A percentile compares a stretch with the other conserved stretches of the same genome.
Evolutionary conservation across 2,329 filamentous ascomycete species (phyloP).

Genomic region (Colletotrichum sublineola): DNA sequence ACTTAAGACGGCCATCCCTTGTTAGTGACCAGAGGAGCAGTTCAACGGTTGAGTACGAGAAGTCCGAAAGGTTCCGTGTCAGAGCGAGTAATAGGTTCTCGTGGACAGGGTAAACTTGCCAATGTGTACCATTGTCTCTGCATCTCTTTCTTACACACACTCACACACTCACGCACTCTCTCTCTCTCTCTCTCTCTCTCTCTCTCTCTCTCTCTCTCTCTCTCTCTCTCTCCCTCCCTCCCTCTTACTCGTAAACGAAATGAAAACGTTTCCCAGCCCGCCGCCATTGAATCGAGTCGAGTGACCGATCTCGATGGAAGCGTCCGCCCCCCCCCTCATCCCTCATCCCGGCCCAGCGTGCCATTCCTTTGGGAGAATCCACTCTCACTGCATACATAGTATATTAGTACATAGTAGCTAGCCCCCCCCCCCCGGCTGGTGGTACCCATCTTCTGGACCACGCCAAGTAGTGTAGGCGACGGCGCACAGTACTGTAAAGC

Average conservation of each 20-base stretch:
- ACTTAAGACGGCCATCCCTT: neutral
- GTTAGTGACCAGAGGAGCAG: neutral
- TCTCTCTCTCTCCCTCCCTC: neutral
- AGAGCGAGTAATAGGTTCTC: neutral
- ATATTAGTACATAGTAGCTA: neutral
- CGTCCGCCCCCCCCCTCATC: neutral
- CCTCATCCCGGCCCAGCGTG: conserved; percentile 35
- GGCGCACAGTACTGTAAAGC: neutral
- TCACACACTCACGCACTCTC: neutral
- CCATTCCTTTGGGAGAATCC: conserved; percentile 40
- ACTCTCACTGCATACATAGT: neutral
- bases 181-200: neutral
- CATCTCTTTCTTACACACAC: neutral
- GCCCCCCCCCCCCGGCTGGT: conserved; percentile 11
- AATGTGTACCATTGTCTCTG: neutral
- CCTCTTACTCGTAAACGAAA: neutral
- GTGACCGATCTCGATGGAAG: neutral
- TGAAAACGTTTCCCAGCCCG: neutral
- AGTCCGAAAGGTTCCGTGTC: neutral
- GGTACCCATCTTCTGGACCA: conserved; percentile 9
- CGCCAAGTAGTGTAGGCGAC: neutral
- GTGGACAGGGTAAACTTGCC: neutral
- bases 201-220: neutral
- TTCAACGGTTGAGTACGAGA: neutral
- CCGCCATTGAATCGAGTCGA: neutral